Percentiles rank a stretch among this genome's conserved stretches.
phyloP scores from a whole-genome alignment of 371 early-diverging fungal genomes.

The Furculomyces boomerangus region DNA sequence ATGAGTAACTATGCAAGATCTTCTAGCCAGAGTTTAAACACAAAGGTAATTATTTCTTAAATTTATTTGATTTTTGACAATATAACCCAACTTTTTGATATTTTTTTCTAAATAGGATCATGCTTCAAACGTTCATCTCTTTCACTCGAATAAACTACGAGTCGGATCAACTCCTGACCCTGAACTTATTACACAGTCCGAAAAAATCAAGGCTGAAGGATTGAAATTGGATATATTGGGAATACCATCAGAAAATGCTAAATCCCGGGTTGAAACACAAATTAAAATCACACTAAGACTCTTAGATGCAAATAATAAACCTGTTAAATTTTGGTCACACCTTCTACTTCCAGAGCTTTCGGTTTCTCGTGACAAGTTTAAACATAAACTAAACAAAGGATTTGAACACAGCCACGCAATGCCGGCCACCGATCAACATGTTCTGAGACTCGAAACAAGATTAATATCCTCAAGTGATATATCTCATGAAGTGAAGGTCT shows the following conservation, averaged over 20 bases:
- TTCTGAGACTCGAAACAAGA: slow-evolving; percentile 52
- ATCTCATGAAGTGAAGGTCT: slow-evolving; percentile 54
- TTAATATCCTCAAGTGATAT: slow-evolving; percentile 78
- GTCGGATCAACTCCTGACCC: not conserved
- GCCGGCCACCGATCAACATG: slow-evolving; percentile 17
- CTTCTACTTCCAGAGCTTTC: slow-evolving; percentile 66
- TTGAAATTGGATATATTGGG: slow-evolving; percentile 26
- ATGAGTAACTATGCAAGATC: not conserved
- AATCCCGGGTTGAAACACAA: slow-evolving; percentile 86
- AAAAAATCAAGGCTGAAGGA: not conserved
- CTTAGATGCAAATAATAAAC: slow-evolving; percentile 56
- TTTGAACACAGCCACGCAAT: slow-evolving; percentile 8
- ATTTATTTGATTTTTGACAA: not conserved
- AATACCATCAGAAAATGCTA: slow-evolving; percentile 60
- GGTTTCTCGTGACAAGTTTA: slow-evolving; percentile 53
- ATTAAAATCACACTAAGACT: slow-evolving; percentile 77
- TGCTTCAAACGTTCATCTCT: not conserved
- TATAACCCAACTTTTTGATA: not conserved
- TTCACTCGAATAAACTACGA: not conserved
- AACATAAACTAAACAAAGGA: slow-evolving; percentile 14
- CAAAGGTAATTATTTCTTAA: not conserved
- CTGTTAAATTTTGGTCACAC: slow-evolving; percentile 63
- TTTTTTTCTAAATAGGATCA: not conserved
- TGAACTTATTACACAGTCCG: not conserved
- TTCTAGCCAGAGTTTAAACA: not conserved